Conservation (phyloP, 768 basidiomycete genomes). For the Leccinum obscurum region DNA sequence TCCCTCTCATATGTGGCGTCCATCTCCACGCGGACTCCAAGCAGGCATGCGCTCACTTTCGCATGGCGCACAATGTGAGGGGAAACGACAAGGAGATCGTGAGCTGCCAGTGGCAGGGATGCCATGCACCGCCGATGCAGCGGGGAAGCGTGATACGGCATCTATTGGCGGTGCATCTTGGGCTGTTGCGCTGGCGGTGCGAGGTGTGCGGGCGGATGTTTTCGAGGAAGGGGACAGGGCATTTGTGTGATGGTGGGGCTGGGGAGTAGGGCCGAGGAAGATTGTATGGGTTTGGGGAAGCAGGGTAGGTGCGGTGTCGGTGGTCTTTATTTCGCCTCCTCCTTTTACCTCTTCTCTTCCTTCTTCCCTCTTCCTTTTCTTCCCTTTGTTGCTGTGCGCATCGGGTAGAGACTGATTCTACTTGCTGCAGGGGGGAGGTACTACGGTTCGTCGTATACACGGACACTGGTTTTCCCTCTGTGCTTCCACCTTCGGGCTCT, state of each 20-base stretch:
- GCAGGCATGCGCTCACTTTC: slow-evolving; percentile 14
- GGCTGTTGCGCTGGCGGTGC: slow-evolving; percentile 19
- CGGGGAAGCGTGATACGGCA: slow-evolving; percentile 22
- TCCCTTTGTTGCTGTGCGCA: background rate
- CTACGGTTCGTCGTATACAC: background rate
- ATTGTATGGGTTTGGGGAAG: background rate
- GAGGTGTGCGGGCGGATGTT: slow-evolving; percentile 14
- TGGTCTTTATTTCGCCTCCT: background rate
- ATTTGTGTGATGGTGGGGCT: slow-evolving; percentile 6
- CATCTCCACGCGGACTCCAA: slow-evolving; percentile 10
- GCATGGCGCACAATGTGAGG: slow-evolving; percentile 14
- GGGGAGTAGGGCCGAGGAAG: background rate
- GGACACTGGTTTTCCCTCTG: background rate
- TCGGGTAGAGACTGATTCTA: background rate
- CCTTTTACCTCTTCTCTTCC: background rate
- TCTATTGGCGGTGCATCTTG: slow-evolving; percentile 19
- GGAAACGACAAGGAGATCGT: slow-evolving; percentile 20
- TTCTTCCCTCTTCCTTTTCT: background rate
- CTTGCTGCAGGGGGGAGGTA: background rate
- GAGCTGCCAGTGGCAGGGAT: slow-evolving; percentile 13
- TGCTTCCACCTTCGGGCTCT: background rate
- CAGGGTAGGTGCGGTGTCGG: background rate
- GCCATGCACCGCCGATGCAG: slow-evolving; percentile 21
- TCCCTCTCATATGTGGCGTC: slow-evolving; percentile 9
- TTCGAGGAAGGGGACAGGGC: slow-evolving; percentile 20